Evolutionary conservation across 805 yeast species (phyloP).

Genomic region (Kluyveromyces dobzhanskii): DNA sequence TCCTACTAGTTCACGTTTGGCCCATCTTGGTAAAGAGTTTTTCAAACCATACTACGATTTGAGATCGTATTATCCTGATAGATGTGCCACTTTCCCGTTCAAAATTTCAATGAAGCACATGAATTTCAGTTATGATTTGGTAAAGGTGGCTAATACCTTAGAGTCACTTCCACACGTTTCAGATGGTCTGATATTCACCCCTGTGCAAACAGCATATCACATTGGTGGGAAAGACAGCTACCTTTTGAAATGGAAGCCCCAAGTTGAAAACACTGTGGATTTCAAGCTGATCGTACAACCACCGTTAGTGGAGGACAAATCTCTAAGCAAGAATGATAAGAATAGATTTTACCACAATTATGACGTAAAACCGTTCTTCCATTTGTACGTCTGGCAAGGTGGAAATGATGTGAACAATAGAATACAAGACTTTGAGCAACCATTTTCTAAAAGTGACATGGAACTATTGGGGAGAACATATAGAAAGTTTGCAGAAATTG

Average conservation of each 20-base stretch:
- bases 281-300: constrained; percentile 52
- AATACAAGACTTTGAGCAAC: constrained; percentile 23
- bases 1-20: constrained; percentile 72
- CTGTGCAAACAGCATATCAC: constrained; percentile 78
- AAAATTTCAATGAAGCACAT: constrained; percentile 79
- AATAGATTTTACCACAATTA: constrained; percentile 70
- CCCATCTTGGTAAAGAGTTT: constrained; percentile 73
- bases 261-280: constrained; percentile 90
- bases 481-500: constrained; percentile 57
- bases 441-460: constrained; percentile 25
- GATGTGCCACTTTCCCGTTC: constrained; percentile 72
- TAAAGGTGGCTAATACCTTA: constrained; percentile 63
- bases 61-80: constrained; percentile 62
- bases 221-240: constrained; percentile 78
- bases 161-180: constrained; percentile 75
- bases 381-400: constrained; percentile 75
- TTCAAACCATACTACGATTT: constrained; percentile 74
- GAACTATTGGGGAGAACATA: constrained; percentile 38
- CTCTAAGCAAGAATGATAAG: constrained; percentile 45
- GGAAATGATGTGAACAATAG: constrained; percentile 29
- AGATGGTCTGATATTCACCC: constrained; percentile 91
- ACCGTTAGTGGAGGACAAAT: constrained; percentile 27
- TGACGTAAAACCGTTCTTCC: constrained; percentile 66
- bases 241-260: constrained; percentile 93
- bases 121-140: constrained; percentile 74